These are phyloP conservation scores for Cladophialophora exuberans DNA, from an alignment of 2,329 filamentous ascomycete genomes.

Conservation along the genomic window DNA sequence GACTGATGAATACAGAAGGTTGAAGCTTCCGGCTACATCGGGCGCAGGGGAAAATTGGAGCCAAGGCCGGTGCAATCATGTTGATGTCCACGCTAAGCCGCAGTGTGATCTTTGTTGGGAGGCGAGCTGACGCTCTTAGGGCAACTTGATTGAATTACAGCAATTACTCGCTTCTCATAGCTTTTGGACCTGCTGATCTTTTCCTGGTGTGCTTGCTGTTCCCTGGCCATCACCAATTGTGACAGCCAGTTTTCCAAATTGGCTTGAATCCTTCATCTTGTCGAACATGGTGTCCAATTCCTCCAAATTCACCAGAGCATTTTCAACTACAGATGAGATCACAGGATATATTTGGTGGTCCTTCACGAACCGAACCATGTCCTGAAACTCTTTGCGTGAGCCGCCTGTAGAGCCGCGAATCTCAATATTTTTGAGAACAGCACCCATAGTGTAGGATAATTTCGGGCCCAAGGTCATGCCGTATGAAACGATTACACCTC, in stretches of 20 bases:
- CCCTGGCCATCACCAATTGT: conserved; percentile 53
- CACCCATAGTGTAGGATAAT: conserved; percentile 83
- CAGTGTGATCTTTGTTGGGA: too few relatives aligned
- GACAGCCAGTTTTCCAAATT: conserved; percentile 92
- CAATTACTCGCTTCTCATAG: neutral
- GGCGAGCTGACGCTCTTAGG: neutral
- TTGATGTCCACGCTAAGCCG: too few relatives aligned
- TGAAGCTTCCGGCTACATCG: too few relatives aligned
- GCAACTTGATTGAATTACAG: neutral
- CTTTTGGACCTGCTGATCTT: neutral
- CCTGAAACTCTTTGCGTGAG: conserved; percentile 79
- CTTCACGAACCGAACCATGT: conserved; percentile 82
- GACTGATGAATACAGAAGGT: too few relatives aligned
- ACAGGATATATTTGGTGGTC: conserved; percentile 74
- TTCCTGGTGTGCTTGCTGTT: neutral
- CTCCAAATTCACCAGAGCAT: conserved; percentile 63
- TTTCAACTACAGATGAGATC: conserved; percentile 68
- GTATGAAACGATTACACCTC: conserved; percentile 77
- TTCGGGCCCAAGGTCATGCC: conserved; percentile 87
- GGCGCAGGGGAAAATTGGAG: too few relatives aligned
- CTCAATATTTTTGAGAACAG: conserved; percentile 84
- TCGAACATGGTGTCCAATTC: conserved; percentile 79
- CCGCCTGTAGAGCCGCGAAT: conserved; percentile 87
- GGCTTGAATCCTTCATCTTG: conserved; percentile 80
- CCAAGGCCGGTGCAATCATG: too few relatives aligned